Base-by-base conservation (phyloP, 208 protist species). In the Crithidia expoeki region DNA sequence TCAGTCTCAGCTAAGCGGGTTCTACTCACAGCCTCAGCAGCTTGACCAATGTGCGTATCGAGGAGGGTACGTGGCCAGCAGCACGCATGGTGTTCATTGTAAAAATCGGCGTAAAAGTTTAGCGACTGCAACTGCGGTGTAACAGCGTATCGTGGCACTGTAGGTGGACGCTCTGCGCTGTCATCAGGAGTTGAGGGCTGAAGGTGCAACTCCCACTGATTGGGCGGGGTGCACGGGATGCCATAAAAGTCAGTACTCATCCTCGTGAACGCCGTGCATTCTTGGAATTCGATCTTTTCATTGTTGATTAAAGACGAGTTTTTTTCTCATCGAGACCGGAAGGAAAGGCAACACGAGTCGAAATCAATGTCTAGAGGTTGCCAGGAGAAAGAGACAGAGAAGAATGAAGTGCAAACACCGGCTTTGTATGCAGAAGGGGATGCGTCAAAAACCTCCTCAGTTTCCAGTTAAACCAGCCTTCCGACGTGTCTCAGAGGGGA, bases 21-120 rank as follows among this genome's bases (percentile, higher is more conserved):
- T 0, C 42, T 34, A 4, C 32, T 12, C 0, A 68, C 33, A 16
- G 60, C 56, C 16, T 67, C 46, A 7, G 71, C 46, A 17, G 63
- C 65, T 19, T 64, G 38, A 2, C 61, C 60, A 0, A 83, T 34
- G 38, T 72, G 67, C 0, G 81, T 63, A 17, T 86, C 74, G 0
- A 91, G 61, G 34, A 91, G 71, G n/a, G 71, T 65, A 16, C 85
- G 82, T 25, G 85, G 72, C 81, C 81, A 91, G 65, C 85, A 91
- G 60, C 85, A 91, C 10, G 63, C n/a, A 30, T 81, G 68, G 59
- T 91, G 85, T 2, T 63, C 72, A 25, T 71, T 76, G 38, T 76
- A 76, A 17, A 71, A 38, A 30, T 76, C 72, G 23, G 61, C 72
- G 28, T 59, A 76, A 21, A 76, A 76, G 1, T 70, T 25, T 0